Base-by-base conservation (phyloP, 2,329 filamentous ascomycete genomes). In the Arthroderma sp. region DNA sequence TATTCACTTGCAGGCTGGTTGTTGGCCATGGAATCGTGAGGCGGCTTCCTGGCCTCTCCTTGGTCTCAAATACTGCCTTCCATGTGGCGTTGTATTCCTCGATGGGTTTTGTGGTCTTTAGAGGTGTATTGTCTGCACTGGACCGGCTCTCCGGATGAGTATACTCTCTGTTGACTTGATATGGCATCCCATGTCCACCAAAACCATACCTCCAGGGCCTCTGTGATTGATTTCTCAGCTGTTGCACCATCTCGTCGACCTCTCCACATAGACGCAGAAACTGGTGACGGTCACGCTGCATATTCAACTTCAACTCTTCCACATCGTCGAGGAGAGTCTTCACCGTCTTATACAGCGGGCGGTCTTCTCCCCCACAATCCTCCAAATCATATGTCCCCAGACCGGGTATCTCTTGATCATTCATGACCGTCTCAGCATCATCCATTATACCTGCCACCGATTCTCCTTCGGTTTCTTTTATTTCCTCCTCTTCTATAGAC, bases 21-120 rank as follows among this genome's bases (percentile, higher is more conserved):
- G 53, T 60, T n/a, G 59, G 59, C 59, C 59, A 60, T 37, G 59
- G 54, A n/a, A 52, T 49, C 6, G 1, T 7, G 3, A 8, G 19
- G 7, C 38, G 33, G 11, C 31, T 15, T 8, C 25, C 35, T 31
- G 17, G 2, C 13, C 5, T 21, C 31, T 35, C 6, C 15, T 39
- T 44, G 15, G 2, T 33, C 7, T 33, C 54, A 31, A 19, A 39
- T 1, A 55, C 23, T 4, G 17, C 37, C 23, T 39, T 33, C 54
- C 54, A 55, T 4, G 54, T 38, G 25, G 37, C 19, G 17, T 55
- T 55, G 19, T 56, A 56, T 5, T 51, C 31, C 4, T 39, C 33
- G n/a, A 56, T 33, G 11, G 33, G 2, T 41, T 44, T 55, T 9
- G 37, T 7, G 4, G 51, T 6, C n/a, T 9, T 54, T 8, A 17